Base-by-base conservation (phyloP, 1,284 basidiomycete genomes). In the Melampsora medusae region DNA sequence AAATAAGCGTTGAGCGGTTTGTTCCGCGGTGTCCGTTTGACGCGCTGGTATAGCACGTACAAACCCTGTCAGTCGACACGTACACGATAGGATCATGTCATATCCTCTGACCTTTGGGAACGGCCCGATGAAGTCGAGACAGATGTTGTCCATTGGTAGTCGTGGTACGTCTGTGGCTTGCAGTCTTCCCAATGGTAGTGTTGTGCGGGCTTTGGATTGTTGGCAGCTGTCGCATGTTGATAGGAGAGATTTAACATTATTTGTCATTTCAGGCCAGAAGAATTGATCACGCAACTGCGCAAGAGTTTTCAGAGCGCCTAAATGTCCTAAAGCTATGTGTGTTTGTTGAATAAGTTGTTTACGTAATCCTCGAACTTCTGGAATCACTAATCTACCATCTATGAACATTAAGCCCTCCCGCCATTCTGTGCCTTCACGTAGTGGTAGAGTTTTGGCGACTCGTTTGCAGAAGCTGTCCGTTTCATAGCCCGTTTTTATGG, bases 181-280 rank as follows among this genome's bases (percentile, higher is more conserved):
- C 2, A 78, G 71, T 42, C 38, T 38, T n/a, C 78, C 75, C 0
- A 49, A 31, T 0, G 25, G 17, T 33, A 17, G 49, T 28, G 74
- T 69, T 12, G 75, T 79, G 0, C 61, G 16, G 0, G 77, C 19
- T 67, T 79, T 78, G n/a, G 64, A 42, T 31, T 61, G 28, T 35
- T 79, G 78, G 59, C 78, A 79, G 4, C 56, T 56, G 12, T 69
- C 66, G 49, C 79, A 79, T 16, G 25, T 19, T 28, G 28, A 17
- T 10, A 67, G 1, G 6, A 50, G 49, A 2, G 17, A 5, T 4
- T 17, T 17, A 9, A 50, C 46, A 10, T 67, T 42, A 19, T 50
- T 67, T 6, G n/a, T 31, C 85, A 86, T 86, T n/a, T 81, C 78
- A 0, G 84, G 85, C 85, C 85, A 86, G 78, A 84, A 86, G 67